These are phyloP conservation scores for Fistulinella staudtii DNA, from an alignment of 1,284 basidiomycete species.

Conservation along the genomic window DNA sequence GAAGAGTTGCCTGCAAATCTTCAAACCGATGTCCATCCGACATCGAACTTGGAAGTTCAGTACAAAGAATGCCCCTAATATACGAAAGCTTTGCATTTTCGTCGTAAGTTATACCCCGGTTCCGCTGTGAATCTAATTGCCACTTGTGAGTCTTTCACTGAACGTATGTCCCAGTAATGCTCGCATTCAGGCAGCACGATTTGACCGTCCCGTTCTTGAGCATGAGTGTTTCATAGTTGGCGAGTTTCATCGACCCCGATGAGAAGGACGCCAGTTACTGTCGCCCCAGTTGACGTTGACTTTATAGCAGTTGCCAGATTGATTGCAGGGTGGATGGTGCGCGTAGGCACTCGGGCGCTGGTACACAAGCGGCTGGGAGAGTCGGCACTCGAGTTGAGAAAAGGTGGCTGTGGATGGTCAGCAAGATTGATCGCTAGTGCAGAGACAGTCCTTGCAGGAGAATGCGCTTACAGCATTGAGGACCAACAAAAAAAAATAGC, in stretches of 20 bases:
- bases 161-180: conserved; percentile 24
- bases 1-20: too few species aligned
- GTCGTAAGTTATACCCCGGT: too few species aligned
- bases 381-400: conserved; percentile 22
- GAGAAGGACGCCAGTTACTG: conserved; percentile 38
- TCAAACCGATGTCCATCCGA: too few species aligned
- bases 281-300: conserved; percentile 29
- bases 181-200: conserved; percentile 40
- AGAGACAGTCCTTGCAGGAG: not conserved
- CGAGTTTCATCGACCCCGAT: conserved; percentile 37
- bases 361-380: conserved; percentile 24
- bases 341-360: conserved; percentile 18
- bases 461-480: too few species aligned
- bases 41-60: too few species aligned
- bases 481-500: too few species aligned
- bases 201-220: conserved; percentile 39
- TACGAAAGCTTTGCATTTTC: too few species aligned
- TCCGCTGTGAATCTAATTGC: too few species aligned
- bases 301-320: conserved; percentile 26
- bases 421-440: not conserved
- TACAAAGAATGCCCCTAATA: too few species aligned
- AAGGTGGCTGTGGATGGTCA: conserved; percentile 39
- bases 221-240: conserved; percentile 40
- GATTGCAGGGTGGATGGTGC: conserved; percentile 23
- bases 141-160: too few species aligned